These are phyloP conservation scores for Zymoseptoria ardabiliae DNA, from an alignment of 2,329 filamentous ascomycete genomes.

Conservation along the genomic window DNA sequence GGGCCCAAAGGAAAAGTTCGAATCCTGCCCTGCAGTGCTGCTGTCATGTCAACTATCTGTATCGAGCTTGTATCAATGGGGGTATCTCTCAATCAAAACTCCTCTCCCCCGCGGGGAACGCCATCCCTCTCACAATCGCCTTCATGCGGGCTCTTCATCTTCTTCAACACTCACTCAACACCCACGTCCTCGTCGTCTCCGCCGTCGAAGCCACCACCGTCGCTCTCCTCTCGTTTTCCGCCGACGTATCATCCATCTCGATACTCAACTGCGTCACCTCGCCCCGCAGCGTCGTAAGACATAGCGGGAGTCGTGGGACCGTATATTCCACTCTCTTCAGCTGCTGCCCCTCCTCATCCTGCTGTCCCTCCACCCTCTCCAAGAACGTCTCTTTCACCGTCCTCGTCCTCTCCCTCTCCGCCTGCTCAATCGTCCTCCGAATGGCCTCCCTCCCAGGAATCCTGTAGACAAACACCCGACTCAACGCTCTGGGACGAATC, in stretches of 20 bases:
- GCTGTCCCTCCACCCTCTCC: neutral
- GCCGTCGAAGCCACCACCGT: slow-evolving; percentile 17
- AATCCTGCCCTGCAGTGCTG: no score
- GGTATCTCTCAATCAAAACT: neutral
- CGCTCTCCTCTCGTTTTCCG: neutral
- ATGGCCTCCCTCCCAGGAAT: slow-evolving; percentile 18
- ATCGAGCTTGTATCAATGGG: no score
- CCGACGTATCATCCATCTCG: neutral
- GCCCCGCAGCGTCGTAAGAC: slow-evolving; percentile 22
- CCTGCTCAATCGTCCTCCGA: slow-evolving; percentile 9
- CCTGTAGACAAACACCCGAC: slow-evolving; percentile 26
- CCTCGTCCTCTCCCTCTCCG: neutral
- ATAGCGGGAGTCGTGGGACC: slow-evolving; percentile 23
- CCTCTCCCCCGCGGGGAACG: neutral
- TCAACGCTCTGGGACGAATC: slow-evolving; percentile 19
- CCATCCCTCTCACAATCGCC: neutral
- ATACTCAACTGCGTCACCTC: slow-evolving; percentile 15
- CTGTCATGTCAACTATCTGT: no score
- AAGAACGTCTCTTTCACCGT: neutral
- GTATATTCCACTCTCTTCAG: slow-evolving; percentile 7
- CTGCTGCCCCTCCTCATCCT: neutral
- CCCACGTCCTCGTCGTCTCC: slow-evolving; percentile 21
- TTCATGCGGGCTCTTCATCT: no score
- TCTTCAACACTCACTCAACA: slow-evolving; percentile 14
- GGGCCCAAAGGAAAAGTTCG: no score